Conservation (phyloP, 73 alveolate genomes). For the Tetrahymena malaccensis region DNA sequence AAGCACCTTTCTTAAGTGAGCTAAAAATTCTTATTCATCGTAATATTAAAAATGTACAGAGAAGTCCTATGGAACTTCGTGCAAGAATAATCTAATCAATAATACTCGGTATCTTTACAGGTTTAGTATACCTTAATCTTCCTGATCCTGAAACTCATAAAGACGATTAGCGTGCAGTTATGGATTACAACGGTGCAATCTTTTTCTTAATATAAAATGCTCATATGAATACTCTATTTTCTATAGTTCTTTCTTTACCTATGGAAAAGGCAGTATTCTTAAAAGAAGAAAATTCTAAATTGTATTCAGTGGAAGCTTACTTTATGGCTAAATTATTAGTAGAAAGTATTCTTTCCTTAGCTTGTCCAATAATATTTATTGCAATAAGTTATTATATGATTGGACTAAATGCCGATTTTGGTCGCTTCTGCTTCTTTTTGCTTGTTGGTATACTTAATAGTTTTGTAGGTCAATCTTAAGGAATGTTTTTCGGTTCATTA, state of each 20-base stretch:
- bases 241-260: slow-evolving; percentile 11
- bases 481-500: not conserved
- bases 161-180: slow-evolving; percentile 21
- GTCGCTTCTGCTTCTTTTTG: not conserved
- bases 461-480: not conserved
- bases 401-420: slow-evolving; percentile 8
- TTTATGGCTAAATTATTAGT: slow-evolving; percentile 17
- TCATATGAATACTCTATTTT: slow-evolving; percentile 8
- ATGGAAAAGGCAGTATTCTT: slow-evolving; percentile 26
- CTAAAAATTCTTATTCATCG: not conserved
- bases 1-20: not conserved
- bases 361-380: slow-evolving; percentile 14
- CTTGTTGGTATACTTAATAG: not conserved
- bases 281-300: slow-evolving; percentile 23
- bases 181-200: not conserved
- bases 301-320: slow-evolving; percentile 7
- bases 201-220: slow-evolving; percentile 3
- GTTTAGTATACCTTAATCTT: slow-evolving; percentile 6
- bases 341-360: not conserved
- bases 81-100: not conserved
- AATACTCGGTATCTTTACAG: slow-evolving; percentile 23
- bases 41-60: not conserved
- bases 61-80: not conserved
- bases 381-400: slow-evolving; percentile 20
- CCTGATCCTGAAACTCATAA: slow-evolving; percentile 23